Evolutionary conservation across 495 filamentous ascomycete species (phyloP), one percentile per base, ranked within the genome.

Genomic region (Podospora appendiculata): DNA sequence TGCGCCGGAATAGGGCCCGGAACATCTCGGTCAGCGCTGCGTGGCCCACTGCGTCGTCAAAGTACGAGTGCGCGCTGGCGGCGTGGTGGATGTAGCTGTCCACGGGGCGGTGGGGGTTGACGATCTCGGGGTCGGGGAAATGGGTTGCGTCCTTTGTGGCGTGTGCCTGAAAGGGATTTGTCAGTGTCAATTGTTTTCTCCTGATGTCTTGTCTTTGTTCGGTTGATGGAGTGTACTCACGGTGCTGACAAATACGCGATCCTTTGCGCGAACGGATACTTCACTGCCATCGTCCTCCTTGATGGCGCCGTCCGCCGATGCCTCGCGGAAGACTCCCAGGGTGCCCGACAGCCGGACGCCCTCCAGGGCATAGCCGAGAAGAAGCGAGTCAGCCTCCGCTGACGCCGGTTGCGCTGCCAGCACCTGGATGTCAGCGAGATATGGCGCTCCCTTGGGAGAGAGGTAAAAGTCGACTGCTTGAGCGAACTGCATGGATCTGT

Each of bases 401-500:
- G 60, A 64, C 1, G 66, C 34, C 0, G 70, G 60, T 36, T 65
- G 53, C 8, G 54, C 57, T 6, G 79, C 79, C 19, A 84, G 69
- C 8, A 66, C 67, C 61, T 81, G 73, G 58, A 90, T 77, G 33
- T 79, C 78, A 2, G 79, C 70, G 6, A 84, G 64, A 56, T 89
- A 74, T 19, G 67, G 45, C 39, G 74, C 70, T 52, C 81, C 80
- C 0, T 57, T 40, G 12, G 77, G 70, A 0, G 76, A 77, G 32
- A 90, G 71, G 70, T 89, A 94, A 72, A 82, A 91, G 61, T 94
- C 88, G 10, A 92, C 76, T 10, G 88, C 77, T 67, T 89, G 85
- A 8, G 87, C 83, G 57, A 93, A 73, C 71, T 76, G 51, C 9
- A 34, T 2, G 4, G 8, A n/a, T 2, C 6, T 14, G 51, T 63